Evolutionary conservation across 1,139 yeast genomes (phyloP), one percentile per base, ranked within the genome.

Genomic region (Debaryomyces sp.): DNA sequence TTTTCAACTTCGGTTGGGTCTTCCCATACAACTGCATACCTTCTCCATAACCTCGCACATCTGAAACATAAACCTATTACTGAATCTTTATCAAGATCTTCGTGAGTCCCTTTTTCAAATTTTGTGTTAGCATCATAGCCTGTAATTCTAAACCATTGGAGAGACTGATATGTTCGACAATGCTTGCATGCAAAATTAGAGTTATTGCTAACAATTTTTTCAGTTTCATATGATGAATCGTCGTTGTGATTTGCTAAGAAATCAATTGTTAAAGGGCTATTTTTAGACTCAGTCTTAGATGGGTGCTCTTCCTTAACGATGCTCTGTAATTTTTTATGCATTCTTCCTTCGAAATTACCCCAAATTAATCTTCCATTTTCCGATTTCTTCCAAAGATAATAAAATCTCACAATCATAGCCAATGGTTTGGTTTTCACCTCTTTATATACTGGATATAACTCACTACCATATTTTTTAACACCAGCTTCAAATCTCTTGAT

Each of bases 361-460:
- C 97, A 90, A 13, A 89, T 87, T 44, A 68, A 62, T 54, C 79
- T 82, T 0, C 98, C 98, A 48, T 77, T 77, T 27, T 79, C 73
- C 0, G 97, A 85, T 64, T 92, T 92, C 66, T 92, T 92, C 98
- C 98, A 92, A 45, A 88, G 70, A 60, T 92, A 92, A 61, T 89
- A 92, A 62, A 79, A 92, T 46, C 97, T 69, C 1, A 92, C 97
- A 53, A 91, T 78, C 84, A 86, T 88, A 0, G 92, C 79, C 46
- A 84, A 72, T 0, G 89, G 74, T 56, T 88, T 95, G 0, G 91
- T 77, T 37, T 78, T 78, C 5, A 92, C 95, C 53, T 77, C 80
- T 59, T 84, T 80, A 55, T 67, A 81, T 0, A 89, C 95, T 2
- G 88, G 90, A 59, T 82, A 84, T 21, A 92, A 67, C 60, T 92